Base-by-base conservation (phyloP, 805 yeast genomes). In the Aciculoconidium aculeatum region DNA sequence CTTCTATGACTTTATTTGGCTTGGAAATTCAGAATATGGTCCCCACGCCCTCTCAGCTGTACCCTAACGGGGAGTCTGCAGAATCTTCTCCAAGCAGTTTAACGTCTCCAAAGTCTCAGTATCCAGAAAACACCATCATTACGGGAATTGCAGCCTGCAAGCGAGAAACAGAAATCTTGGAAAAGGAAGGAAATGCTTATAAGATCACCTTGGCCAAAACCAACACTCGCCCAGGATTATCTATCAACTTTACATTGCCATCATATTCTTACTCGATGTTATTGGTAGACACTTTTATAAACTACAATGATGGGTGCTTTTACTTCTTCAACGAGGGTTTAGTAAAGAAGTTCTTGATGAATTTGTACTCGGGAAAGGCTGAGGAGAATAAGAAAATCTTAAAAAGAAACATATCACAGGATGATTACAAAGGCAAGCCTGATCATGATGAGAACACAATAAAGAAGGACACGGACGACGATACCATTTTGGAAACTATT, bases 261-360 rank as follows among this genome's bases (percentile, higher is more conserved):
- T 75, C 85, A 9, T 81, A 80, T 40, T 73, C 84, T 3, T 80
- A 81, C 50, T 87, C 90, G 5, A 71, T 79, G 71, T 51, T 80
- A 9, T 55, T 82, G 27, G 82, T 82, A 8, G 90, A 82, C 47
- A 77, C 85, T 0, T 82, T 82, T 41, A 71, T 82, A 30, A 78
- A 80, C 29, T 82, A 80, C 51, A 82, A 82, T 44, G 92, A 81
- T 52, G 92, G 88, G 1, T 82, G 94, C 43, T 82, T 82, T 50
- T 82, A 82, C 55, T 82, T 82, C 45, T 82, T 82, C 59, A 82
- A 82, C 47, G 94, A 82, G 51, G 94, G 94, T 1, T 47, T 80
- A 12, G 84, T 80, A 14, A 81, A 80, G 45, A 72, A 73, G 40
- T 78, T 75, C 37, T 51, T 82, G 30, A 70, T 75, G 57, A 65